Conservation (phyloP, 2,329 filamentous ascomycete species). For the Chaetomium globosum region DNA sequence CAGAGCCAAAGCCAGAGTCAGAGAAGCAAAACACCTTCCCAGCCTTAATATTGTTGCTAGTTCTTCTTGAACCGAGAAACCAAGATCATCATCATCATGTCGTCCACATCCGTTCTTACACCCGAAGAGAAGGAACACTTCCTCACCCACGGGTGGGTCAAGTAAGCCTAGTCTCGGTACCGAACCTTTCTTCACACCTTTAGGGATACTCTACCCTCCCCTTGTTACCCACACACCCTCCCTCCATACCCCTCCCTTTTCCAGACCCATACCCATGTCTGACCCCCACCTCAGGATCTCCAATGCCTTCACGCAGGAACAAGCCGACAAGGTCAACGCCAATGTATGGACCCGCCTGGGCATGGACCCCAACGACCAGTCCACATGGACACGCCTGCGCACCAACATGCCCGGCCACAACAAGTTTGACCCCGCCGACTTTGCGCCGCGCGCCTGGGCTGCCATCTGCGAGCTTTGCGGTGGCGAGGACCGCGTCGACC, state of each 20-base stretch:
- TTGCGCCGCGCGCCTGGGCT: constrained; percentile 67
- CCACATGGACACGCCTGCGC: constrained; percentile 64
- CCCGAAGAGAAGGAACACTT: constrained; percentile 49
- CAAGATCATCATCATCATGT: constrained; percentile 28
- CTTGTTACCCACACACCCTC: background rate
- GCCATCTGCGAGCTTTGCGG: constrained; percentile 69
- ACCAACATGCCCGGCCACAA: constrained; percentile 67
- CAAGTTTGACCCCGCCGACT: constrained; percentile 55
- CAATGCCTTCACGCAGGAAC: constrained; percentile 45
- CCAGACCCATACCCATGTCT: background rate
- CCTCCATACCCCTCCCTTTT: background rate
- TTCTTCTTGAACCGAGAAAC: background rate
- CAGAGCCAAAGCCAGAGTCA: background rate
- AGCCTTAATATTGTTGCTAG: background rate
- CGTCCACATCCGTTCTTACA: constrained; percentile 39
- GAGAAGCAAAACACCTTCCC: background rate
- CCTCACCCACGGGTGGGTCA: constrained; percentile 46
- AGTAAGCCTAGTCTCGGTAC: constrained; percentile 33
- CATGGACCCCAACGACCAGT: constrained; percentile 64
- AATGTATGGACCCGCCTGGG: constrained; percentile 67
- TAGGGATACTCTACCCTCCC: background rate
- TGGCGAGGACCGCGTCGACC: constrained; percentile 58
- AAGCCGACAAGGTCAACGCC: constrained; percentile 43
- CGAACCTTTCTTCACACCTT: background rate
- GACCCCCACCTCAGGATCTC: constrained; percentile 37